Conservation (phyloP, 1,284 basidiomycete genomes). For the Fereydounia khargensis region DNA sequence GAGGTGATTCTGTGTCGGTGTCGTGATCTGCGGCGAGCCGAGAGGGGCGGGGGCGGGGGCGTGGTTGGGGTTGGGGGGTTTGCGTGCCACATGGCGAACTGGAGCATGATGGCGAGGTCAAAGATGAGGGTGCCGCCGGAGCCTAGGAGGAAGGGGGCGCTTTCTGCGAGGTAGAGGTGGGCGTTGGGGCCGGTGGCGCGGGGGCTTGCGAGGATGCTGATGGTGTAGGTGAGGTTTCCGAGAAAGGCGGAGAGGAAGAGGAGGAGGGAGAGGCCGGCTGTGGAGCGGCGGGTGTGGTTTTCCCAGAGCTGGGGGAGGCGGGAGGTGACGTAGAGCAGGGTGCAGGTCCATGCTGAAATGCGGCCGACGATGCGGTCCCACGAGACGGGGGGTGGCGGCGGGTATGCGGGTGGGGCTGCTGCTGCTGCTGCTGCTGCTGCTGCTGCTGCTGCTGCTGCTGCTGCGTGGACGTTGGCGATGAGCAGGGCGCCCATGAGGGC, state of each 20-base stretch:
- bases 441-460: no score
- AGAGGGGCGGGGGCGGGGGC: no score
- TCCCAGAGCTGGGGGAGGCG: conserved; percentile 57
- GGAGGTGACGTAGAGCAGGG: conserved; percentile 54
- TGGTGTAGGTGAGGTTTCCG: conserved; percentile 50
- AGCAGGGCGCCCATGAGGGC: conserved; percentile 24
- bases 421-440: no score
- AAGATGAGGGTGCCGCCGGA: conserved; percentile 52
- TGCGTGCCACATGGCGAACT: conserved; percentile 51
- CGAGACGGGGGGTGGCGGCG: not conserved
- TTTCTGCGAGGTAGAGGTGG: conserved; percentile 38
- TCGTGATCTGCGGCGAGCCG: no score
- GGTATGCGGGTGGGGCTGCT: no score
- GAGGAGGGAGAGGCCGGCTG: conserved; percentile 47
- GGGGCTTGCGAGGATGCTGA: conserved; percentile 44
- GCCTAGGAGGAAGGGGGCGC: conserved; percentile 52
- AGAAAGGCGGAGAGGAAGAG: conserved; percentile 53
- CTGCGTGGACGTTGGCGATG: not conserved
- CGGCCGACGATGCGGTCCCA: conserved; percentile 38
- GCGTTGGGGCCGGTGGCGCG: conserved; percentile 15
- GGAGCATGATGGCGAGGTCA: conserved; percentile 48
- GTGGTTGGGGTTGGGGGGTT: no score
- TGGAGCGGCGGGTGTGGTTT: conserved; percentile 46
- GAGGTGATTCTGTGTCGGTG: no score
- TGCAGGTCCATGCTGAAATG: conserved; percentile 52